A percentile compares a stretch with the other conserved stretches of the same genome.
Conservation (phyloP, 495 filamentous ascomycete species). For the Penicillium bovifimosum region DNA sequence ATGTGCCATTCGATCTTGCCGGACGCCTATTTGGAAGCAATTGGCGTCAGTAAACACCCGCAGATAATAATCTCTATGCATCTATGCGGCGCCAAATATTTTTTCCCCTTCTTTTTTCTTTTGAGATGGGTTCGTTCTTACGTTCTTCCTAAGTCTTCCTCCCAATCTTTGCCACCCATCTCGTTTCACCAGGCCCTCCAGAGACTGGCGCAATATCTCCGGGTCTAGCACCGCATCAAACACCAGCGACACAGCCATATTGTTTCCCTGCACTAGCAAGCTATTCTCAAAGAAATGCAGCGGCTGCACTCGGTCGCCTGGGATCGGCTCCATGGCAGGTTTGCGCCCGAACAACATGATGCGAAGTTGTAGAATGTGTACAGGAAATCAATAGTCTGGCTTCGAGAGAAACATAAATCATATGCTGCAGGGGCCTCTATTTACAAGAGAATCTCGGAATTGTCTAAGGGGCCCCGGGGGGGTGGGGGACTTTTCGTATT, state of each 20-base stretch:
- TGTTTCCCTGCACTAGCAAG: conserved; percentile 20
- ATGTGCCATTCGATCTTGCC: conserved; percentile 42
- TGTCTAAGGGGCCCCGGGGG: no score
- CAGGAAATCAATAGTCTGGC: no score
- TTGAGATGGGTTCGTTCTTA: conserved; percentile 12
- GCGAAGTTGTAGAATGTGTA: no score
- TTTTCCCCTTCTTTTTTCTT: no score
- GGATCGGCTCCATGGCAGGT: conserved; percentile 8
- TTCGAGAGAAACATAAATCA: no score
- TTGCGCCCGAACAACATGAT: conserved; percentile 11
- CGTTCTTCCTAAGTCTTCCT: conserved; percentile 39
- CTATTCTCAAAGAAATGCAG: conserved; percentile 22
- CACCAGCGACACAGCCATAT: conserved; percentile 29
- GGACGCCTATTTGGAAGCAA: conserved; percentile 8
- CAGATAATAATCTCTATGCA: background rate
- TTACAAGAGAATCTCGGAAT: no score
- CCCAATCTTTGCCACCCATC: conserved; percentile 45
- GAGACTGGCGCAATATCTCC: conserved; percentile 32
- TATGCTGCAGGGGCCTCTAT: no score
- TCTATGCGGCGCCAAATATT: background rate
- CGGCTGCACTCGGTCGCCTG: conserved; percentile 17
- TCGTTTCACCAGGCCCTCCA: conserved; percentile 33
- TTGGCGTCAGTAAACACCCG: background rate
- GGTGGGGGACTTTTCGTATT: no score
- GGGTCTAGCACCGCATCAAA: conserved; percentile 49